Conservation (phyloP, 192 early-diverging fungal species). For the Backusella liffmaniae region DNA sequence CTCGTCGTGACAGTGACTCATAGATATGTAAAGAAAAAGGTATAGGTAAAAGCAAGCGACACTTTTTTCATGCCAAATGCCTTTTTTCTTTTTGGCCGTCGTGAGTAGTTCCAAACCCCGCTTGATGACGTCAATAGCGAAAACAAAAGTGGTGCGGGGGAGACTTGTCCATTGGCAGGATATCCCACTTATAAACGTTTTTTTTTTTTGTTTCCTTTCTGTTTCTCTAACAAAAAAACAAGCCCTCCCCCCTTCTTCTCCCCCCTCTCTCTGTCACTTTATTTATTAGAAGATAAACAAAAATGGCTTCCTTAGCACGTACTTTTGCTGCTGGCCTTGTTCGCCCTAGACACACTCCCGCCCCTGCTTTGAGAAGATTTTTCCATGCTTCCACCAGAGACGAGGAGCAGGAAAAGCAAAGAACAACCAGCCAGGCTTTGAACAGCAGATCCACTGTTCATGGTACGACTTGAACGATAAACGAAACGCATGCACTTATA, state of each 20-base stretch:
- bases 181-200: neutral
- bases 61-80: neutral
- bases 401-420: constrained; percentile 39
- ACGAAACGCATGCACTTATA: too few species aligned
- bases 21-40: neutral
- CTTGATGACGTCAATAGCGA: neutral
- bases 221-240: neutral
- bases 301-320: constrained; percentile 22
- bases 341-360: neutral
- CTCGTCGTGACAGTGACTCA: constrained; percentile 34
- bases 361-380: constrained; percentile 36
- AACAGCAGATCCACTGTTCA: constrained; percentile 45
- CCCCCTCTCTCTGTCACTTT: neutral
- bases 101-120: neutral
- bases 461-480: constrained; percentile 27
- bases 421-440: constrained; percentile 29
- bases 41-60: neutral
- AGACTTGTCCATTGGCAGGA: constrained; percentile 1
- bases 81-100: too few species aligned
- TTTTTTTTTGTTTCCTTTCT: neutral
- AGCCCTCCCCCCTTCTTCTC: neutral
- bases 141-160: constrained; percentile 5
- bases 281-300: neutral
- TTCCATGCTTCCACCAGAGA: constrained; percentile 41
- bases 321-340: constrained; percentile 14